Conservation (phyloP, 2,329 filamentous ascomycete genomes). For the Nectriaceae sp. region DNA sequence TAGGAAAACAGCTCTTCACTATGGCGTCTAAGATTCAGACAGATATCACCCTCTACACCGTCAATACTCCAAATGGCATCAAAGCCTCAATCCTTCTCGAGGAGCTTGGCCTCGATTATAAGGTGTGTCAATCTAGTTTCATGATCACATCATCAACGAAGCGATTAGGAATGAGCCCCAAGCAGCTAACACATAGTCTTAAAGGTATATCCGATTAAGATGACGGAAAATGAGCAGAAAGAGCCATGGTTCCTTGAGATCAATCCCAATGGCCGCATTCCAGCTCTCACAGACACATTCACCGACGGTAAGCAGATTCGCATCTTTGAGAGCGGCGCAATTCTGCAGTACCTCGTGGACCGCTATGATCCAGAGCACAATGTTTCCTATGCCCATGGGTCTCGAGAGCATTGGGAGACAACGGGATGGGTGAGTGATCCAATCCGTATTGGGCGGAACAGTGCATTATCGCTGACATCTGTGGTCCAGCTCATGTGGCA, state of each 20-base stretch:
- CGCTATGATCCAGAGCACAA: conserved; percentile 82
- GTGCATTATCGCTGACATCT: background rate
- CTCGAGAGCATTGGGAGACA: conserved; percentile 75
- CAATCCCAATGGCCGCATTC: conserved; percentile 92
- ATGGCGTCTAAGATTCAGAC: conserved; percentile 42
- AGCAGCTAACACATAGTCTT: background rate
- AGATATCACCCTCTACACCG: conserved; percentile 80
- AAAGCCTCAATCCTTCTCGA: conserved; percentile 86
- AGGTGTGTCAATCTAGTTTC: too few relatives aligned
- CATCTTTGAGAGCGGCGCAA: conserved; percentile 81
- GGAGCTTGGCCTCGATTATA: conserved; percentile 82
- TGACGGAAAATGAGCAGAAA: conserved; percentile 77
- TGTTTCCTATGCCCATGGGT: conserved; percentile 74
- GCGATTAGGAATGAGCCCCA: too few relatives aligned
- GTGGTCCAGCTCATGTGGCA: conserved; percentile 62
- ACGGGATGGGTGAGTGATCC: conserved; percentile 67
- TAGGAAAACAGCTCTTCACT: conserved; percentile 28
- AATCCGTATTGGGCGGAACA: background rate
- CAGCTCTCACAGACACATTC: conserved; percentile 80
- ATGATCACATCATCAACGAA: too few relatives aligned
- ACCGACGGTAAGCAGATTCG: conserved; percentile 71
- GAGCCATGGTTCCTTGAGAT: conserved; percentile 86
- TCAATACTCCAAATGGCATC: conserved; percentile 84
- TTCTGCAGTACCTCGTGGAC: conserved; percentile 81
- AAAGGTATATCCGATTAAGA: conserved; percentile 63